These are phyloP conservation scores for Rubia tinctorum DNA, from an alignment of 305 asterid species.

Conservation along the genomic window DNA sequence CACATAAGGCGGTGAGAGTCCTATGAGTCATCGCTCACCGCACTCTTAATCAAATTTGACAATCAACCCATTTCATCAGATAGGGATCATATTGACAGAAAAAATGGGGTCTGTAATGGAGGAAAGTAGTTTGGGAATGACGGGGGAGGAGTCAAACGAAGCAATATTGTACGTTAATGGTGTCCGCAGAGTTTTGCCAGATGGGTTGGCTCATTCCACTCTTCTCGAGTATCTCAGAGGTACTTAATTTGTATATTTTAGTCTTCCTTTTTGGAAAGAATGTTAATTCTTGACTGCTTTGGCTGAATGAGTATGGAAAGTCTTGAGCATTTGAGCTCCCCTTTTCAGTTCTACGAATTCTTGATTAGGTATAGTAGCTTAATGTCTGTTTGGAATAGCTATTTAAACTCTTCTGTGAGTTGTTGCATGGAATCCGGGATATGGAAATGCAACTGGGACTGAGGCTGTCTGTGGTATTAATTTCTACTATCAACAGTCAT, in stretches of 20 bases:
- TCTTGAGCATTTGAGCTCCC: neutral
- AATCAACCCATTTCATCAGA: neutral
- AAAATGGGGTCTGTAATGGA: conserved; percentile 63
- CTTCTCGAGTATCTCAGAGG: conserved; percentile 97
- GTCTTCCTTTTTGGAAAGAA: neutral
- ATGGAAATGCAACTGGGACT: neutral
- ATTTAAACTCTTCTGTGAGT: neutral
- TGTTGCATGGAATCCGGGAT: neutral
- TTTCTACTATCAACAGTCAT: neutral
- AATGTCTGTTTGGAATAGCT: neutral
- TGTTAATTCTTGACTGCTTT: neutral
- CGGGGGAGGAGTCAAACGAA: conserved; percentile 40
- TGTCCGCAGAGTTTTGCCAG: conserved; percentile 78
- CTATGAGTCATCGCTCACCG: neutral
- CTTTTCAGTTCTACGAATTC: neutral
- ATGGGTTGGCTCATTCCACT: conserved; percentile 84
- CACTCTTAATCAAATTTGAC: neutral
- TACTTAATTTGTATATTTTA: conserved; percentile 21
- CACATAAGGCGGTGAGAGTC: neutral
- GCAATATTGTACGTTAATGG: conserved; percentile 87
- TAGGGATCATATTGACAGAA: neutral
- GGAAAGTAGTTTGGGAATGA: conserved; percentile 30
- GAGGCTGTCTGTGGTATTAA: neutral
- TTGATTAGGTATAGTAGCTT: neutral
- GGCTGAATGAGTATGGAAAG: neutral